Percentiles rank a stretch among this genome's conserved stretches.
phyloP scores from a whole-genome alignment of 202 grass and related monocot genomes.

The Eragrostis tef region DNA sequence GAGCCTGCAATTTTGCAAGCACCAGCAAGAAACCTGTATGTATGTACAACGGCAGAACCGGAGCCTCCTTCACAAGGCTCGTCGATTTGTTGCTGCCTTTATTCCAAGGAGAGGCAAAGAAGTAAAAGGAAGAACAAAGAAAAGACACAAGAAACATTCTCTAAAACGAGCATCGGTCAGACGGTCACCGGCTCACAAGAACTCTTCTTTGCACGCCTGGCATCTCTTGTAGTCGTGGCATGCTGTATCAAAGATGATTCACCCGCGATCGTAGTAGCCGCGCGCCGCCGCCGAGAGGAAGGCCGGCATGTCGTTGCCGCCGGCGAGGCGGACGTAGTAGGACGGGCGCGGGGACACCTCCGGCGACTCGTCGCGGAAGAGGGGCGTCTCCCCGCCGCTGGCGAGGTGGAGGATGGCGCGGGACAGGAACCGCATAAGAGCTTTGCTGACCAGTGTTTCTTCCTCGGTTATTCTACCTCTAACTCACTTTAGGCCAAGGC shows the following conservation, averaged over 20 bases:
- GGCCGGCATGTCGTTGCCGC: conserved; percentile 18
- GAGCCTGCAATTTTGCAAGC: conserved; percentile 40
- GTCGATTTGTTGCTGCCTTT: conserved; percentile 2
- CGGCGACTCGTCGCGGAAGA: conserved; percentile 53
- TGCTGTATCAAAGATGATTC: neutral
- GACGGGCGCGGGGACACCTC: conserved; percentile 35
- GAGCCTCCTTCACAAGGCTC: conserved; percentile 8
- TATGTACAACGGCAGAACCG: conserved; percentile 45
- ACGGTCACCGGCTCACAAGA: neutral
- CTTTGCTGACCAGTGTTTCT: no score
- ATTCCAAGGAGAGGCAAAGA: conserved; percentile 7
- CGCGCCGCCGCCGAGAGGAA: conserved; percentile 33
- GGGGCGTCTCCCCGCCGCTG: conserved; percentile 43
- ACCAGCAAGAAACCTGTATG: neutral
- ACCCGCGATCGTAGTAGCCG: conserved; percentile 46
- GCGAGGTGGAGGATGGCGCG: conserved; percentile 56
- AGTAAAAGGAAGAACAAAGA: neutral
- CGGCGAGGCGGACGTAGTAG: conserved; percentile 54
- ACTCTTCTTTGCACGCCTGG: neutral
- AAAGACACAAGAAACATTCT: neutral
- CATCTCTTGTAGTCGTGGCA: neutral
- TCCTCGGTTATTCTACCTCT: no score
- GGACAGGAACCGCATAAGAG: conserved; percentile 78
- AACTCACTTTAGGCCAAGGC: no score
- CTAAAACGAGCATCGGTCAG: neutral